Evolutionary conservation across 257 asterid genomes (phyloP), one percentile per base, ranked within the genome.

Genomic region (Solanum bulbocastanum): DNA sequence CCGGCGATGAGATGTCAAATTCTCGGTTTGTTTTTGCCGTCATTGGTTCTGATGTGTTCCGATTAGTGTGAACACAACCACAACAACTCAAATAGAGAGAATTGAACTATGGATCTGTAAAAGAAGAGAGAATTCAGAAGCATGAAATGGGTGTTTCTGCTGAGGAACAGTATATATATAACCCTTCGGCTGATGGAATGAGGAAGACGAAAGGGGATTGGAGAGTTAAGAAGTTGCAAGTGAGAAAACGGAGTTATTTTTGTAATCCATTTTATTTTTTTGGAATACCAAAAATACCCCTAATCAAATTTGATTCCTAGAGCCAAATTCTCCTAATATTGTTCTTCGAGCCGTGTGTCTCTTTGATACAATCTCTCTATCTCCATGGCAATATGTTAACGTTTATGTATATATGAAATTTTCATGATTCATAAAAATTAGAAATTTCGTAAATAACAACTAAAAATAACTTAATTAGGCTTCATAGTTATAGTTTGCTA

Each of bases 31-130:
- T 16, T 82, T 82, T 9, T 49, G 44, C 68, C 85, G 69, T 82
- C 85, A 82, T 81, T 82, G 39, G n/a, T 42, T 23, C 39, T 25
- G 84, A 32, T 69, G 76, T 7, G 76, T 69, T 69, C 76, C 76
- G 76, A 69, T 27, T 3, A 16, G 40, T 32, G 76, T 69, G 40
- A 32, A 69, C 76, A 30, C 76, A 83, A 46, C 84, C 15, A 10
- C n/a, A 69, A 8, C 40, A 69, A 32, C 76, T 69, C n/a, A 32
- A 85, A 11, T 85, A 20, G 32, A 25, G 52, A 36, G 65, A 74
- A 87, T 90, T 79, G 40, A 88, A 12, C 18, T 87, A 25, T 60
- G 85, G 93, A 92, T 93, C 92, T 89, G 90, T 75, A 78, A 10
- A 65, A 42, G 39, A 84, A 25, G 36, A 22, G 65, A 30, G n/a